Conservation (phyloP, 2,329 filamentous ascomycete species). For the Hypoxylon sp. region DNA sequence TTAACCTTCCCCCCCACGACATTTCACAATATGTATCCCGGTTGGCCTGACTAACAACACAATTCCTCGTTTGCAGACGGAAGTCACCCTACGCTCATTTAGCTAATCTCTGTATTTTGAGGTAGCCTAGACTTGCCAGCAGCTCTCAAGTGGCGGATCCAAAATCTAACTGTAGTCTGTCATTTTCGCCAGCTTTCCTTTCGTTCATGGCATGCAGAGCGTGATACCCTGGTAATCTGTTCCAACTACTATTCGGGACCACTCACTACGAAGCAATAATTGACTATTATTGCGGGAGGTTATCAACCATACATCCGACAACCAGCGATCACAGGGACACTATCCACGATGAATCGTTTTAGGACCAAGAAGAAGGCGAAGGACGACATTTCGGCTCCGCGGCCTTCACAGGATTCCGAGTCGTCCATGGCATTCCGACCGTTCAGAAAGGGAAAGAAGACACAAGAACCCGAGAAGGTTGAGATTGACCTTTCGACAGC, state of each 20-base stretch:
- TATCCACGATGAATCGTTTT: constrained; percentile 79
- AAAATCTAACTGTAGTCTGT: constrained; percentile 38
- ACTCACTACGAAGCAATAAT: constrained; percentile 24
- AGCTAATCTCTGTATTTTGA: constrained; percentile 14
- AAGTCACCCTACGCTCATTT: constrained; percentile 11
- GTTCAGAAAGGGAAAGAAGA: constrained; percentile 71
- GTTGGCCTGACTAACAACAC: constrained; percentile 23
- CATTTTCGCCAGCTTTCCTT: constrained; percentile 23
- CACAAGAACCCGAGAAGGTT: constrained; percentile 70
- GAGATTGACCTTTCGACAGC: constrained; percentile 81
- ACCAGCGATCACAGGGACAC: constrained; percentile 1
- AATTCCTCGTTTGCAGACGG: constrained; percentile 12
- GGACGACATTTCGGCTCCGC: constrained; percentile 65
- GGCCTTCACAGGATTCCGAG: constrained; percentile 70
- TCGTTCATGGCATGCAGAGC: constrained; percentile 36
- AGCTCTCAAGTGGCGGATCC: constrained; percentile 8
- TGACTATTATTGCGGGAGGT: neutral
- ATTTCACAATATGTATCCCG: constrained; percentile 14
- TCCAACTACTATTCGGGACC: constrained; percentile 1
- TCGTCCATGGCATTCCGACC: constrained; percentile 66
- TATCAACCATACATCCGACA: neutral
- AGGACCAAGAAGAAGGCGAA: constrained; percentile 79
- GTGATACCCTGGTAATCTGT: constrained; percentile 16
- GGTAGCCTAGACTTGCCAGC: constrained; percentile 4
- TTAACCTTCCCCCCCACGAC: constrained; percentile 30